A percentile compares a stretch with the other conserved stretches of the same genome.
Conservation (phyloP, 495 filamentous ascomycete species). For the Choiromyces venosus region DNA sequence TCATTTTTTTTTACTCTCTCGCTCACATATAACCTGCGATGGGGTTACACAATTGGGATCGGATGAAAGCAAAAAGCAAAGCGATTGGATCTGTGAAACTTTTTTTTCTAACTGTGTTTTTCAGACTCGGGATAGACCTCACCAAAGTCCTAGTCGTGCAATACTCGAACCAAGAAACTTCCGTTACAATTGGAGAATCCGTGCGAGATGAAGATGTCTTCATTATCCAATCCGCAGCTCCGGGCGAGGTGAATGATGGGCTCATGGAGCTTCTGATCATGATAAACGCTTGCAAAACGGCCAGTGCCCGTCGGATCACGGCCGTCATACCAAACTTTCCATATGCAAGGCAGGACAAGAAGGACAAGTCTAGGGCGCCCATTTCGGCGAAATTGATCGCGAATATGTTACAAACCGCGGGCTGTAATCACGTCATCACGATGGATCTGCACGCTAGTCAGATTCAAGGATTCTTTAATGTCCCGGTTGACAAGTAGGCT, state of each 20-base stretch:
- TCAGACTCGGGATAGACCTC: constrained; percentile 83
- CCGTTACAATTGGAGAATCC: constrained; percentile 92
- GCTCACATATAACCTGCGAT: neutral
- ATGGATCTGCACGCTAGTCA: constrained; percentile 79
- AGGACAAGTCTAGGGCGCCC: constrained; percentile 89
- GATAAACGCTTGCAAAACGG: constrained; percentile 98
- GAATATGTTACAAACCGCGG: constrained; percentile 95
- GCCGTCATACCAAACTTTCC: constrained; percentile 94
- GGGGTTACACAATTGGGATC: neutral
- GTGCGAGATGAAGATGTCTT: constrained; percentile 98
- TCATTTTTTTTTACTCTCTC: neutral
- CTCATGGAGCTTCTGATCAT: constrained; percentile 98
- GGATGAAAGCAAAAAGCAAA: neutral
- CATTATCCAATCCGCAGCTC: constrained; percentile 90
- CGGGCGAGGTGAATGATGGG: constrained; percentile 96
- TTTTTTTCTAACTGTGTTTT: neutral
- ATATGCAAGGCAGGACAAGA: constrained; percentile 99
- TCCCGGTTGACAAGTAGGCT: constrained; percentile 67
- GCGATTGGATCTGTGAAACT: neutral
- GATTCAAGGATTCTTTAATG: constrained; percentile 94
- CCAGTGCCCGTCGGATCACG: constrained; percentile 87
- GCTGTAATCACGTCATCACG: constrained; percentile 78
- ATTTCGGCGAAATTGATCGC: constrained; percentile 91
- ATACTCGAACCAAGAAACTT: constrained; percentile 97
- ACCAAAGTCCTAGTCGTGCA: constrained; percentile 90